Base-by-base conservation (phyloP, 2,329 filamentous ascomycete species). In the Keithomyces neogunnii region DNA sequence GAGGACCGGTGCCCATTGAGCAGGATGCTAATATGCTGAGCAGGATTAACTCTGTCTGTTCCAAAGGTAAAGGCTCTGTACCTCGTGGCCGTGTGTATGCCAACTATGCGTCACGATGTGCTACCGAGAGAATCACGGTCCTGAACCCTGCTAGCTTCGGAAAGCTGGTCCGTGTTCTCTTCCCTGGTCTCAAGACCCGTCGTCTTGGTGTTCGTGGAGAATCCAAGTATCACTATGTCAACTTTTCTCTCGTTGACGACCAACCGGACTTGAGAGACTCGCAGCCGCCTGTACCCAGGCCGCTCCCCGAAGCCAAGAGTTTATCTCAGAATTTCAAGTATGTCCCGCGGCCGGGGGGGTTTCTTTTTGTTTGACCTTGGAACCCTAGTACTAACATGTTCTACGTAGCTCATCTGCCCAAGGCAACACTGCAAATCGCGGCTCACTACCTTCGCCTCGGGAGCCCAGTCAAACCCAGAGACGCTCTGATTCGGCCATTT, bases 121-220 rank as follows among this genome's bases (percentile, higher is more conserved):
- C 89, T 43, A 95, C 86, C 4, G 91, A 97, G 65, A 84, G 91
- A 63, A 95, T 97, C 39, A 95, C 93, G 1, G 91, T 96, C 8
- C 72, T 99, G 52, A 99, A 99, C 63, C 93, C 93, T 42, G 93
- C 93, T 8, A 97, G 92, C 31, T 99, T 99, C 69, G 93, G 93
- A 51, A 99, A 99, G 69, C 81, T 99, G 43, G 93, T 99, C 35
- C 84, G 93, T 33, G 92, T 99, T 39, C 86, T 99, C 48, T 99
- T 97, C 61, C 92, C 93, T 0, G 92, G 91, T 42, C 85, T 99
- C 28, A 92, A 95, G 69, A 99, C 93, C 33, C 81, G 93, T 53
- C 82, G 93, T 57, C 76, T 99, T 10, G 93, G 93, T 56, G 91
- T 97, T 45, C 84, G 93, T 49, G 93, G 93, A 57, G 92, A 97